Evolutionary conservation across 2,329 filamentous ascomycete genomes (phyloP).

Genomic region (Claviceps sp.): DNA sequence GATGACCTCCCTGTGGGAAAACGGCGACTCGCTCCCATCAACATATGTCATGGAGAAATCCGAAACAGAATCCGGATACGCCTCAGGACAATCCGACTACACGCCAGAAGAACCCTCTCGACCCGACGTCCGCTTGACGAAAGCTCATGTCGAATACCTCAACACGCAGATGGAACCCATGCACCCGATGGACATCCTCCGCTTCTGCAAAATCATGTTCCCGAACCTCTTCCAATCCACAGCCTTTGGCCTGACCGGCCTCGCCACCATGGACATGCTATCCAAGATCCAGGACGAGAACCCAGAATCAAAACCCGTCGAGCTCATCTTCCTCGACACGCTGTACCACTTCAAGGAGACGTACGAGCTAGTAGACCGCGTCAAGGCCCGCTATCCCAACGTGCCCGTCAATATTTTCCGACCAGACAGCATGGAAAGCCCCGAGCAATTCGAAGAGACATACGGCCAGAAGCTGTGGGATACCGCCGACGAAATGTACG

Average conservation of each 20-base stretch:
- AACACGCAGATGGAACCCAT: constrained; percentile 82
- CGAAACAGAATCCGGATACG: constrained; percentile 73
- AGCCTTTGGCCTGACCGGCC: constrained; percentile 68
- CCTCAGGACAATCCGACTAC: constrained; percentile 34
- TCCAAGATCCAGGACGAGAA: constrained; percentile 56
- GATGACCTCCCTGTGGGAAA: constrained; percentile 14
- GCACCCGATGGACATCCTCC: constrained; percentile 79
- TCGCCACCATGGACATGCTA: constrained; percentile 76
- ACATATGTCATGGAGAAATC: constrained; percentile 27
- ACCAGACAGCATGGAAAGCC: constrained; percentile 61
- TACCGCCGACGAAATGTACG: constrained; percentile 75
- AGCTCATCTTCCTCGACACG: constrained; percentile 72
- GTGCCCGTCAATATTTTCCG: constrained; percentile 81
- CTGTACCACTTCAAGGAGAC: constrained; percentile 75
- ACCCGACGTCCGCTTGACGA: constrained; percentile 73
- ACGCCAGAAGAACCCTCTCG: constrained; percentile 30
- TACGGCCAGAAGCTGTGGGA: constrained; percentile 82
- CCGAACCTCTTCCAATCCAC: constrained; percentile 82
- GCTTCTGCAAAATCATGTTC: constrained; percentile 83
- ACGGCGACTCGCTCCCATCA: constrained; percentile 26
- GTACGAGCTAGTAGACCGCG: constrained; percentile 56
- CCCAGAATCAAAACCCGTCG: constrained; percentile 44
- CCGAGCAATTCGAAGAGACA: constrained; percentile 64
- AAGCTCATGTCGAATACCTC: constrained; percentile 76
- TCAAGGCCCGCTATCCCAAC: constrained; percentile 63